Conservation (phyloP, 1,139 yeast species). For the Pneumocystis oryctolagi region DNA sequence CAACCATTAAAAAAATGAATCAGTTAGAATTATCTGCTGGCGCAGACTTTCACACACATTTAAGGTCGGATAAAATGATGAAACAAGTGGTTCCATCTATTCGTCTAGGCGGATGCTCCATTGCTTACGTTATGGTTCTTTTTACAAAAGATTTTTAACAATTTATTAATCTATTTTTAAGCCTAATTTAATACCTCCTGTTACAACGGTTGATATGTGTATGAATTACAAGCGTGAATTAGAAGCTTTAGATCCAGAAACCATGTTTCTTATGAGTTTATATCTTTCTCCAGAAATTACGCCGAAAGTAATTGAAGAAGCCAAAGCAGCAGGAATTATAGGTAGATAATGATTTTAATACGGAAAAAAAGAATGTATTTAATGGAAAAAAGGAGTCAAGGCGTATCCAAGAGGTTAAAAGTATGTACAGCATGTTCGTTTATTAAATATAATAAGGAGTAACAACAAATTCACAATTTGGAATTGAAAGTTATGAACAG, state of each 20-base stretch:
- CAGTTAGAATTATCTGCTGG: constrained; percentile 27
- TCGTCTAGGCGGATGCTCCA: constrained; percentile 74
- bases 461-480: constrained; percentile 84
- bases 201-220: constrained; percentile 65
- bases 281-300: constrained; percentile 66
- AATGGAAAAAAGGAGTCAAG: background rate
- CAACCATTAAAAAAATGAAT: background rate
- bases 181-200: constrained; percentile 87
- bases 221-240: constrained; percentile 51
- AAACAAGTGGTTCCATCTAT: constrained; percentile 81
- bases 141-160: background rate
- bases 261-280: constrained; percentile 82
- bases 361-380: background rate
- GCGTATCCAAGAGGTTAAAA: background rate
- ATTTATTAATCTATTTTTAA: constrained; percentile 3
- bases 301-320: constrained; percentile 67
- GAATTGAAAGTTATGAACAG: constrained; percentile 76
- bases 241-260: constrained; percentile 57
- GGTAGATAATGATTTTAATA: constrained; percentile 27
- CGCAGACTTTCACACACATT: constrained; percentile 93
- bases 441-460: constrained; percentile 69
- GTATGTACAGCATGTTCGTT: constrained; percentile 61
- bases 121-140: constrained; percentile 66
- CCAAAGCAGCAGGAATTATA: constrained; percentile 57
- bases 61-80: constrained; percentile 89